These are phyloP conservation scores for Lagerstroemia speciosa DNA, from an alignment of 345 rosid genomes.

Conservation along the genomic window DNA sequence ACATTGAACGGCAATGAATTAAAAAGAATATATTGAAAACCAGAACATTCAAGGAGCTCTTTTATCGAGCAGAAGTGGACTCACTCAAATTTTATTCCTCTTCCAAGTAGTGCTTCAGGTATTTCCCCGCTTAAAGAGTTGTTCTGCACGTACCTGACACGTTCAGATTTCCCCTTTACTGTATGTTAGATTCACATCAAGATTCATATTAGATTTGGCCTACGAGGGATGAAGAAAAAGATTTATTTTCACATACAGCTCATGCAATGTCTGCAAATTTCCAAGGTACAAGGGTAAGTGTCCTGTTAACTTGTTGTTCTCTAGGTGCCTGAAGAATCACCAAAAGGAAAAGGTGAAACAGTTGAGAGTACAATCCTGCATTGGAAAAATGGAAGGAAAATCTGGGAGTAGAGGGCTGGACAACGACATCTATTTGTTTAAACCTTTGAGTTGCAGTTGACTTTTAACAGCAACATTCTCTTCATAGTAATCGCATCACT, in stretches of 20 bases:
- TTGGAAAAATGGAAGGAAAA: too few relatives aligned
- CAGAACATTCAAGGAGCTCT: background rate
- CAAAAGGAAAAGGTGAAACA: background rate
- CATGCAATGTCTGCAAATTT: constrained; percentile 59
- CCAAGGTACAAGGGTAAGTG: constrained; percentile 63
- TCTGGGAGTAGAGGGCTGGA: too few relatives aligned
- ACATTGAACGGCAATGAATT: background rate
- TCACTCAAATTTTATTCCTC: constrained; percentile 60
- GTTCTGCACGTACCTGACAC: constrained; percentile 69
- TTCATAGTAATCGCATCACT: background rate
- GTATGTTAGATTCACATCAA: background rate
- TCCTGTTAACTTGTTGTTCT: constrained; percentile 71
- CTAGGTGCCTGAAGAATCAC: constrained; percentile 58
- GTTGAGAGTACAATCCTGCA: too few relatives aligned
- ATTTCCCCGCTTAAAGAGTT: constrained; percentile 70
- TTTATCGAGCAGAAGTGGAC: constrained; percentile 22
- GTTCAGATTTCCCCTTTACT: constrained; percentile 7
- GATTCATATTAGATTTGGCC: background rate
- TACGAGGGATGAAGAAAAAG: background rate
- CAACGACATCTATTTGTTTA: too few relatives aligned
- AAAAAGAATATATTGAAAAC: background rate
- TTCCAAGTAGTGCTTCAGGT: constrained; percentile 46
- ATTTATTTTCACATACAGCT: constrained; percentile 46
- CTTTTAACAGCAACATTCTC: background rate
- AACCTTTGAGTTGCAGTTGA: too few relatives aligned